Evolutionary conservation across 2,329 filamentous ascomycete species (phyloP).

Genomic region (Rachicladosporium sp.): DNA sequence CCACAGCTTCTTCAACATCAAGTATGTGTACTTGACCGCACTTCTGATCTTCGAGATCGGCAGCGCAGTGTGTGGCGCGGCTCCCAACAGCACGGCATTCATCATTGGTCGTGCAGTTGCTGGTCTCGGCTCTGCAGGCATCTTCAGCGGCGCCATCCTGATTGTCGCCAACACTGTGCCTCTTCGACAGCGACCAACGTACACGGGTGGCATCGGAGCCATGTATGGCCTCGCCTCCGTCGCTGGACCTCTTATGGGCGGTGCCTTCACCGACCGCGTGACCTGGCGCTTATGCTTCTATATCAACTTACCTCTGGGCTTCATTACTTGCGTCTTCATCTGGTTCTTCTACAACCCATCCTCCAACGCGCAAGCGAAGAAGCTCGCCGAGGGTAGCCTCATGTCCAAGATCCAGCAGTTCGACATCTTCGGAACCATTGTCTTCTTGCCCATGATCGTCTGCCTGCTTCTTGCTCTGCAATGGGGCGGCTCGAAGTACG

Average conservation of each 20-base stretch:
- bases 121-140: conserved; percentile 37
- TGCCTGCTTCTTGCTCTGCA: conserved; percentile 39
- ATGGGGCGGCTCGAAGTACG: conserved; percentile 38
- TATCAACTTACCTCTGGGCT: conserved; percentile 43
- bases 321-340: conserved; percentile 27
- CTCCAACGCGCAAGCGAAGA: conserved; percentile 21
- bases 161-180: conserved; percentile 33
- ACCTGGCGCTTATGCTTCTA: conserved; percentile 34
- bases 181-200: conserved; percentile 32
- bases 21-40: conserved; percentile 31
- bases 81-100: conserved; percentile 33
- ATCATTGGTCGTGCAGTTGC: conserved; percentile 38
- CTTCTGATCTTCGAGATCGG: conserved; percentile 37
- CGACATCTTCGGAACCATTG: conserved; percentile 34
- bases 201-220: conserved; percentile 33
- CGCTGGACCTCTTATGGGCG: conserved; percentile 31
- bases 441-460: conserved; percentile 37
- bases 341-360: conserved; percentile 24
- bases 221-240: conserved; percentile 36
- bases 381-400: conserved; percentile 13
- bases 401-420: conserved; percentile 26
- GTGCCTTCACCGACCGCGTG: conserved; percentile 18
- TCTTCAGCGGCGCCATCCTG: conserved; percentile 33
- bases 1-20: conserved; percentile 27
- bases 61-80: conserved; percentile 36